Conservation (phyloP, 2,329 filamentous ascomycete species). For the Verticillium tricorpus region DNA sequence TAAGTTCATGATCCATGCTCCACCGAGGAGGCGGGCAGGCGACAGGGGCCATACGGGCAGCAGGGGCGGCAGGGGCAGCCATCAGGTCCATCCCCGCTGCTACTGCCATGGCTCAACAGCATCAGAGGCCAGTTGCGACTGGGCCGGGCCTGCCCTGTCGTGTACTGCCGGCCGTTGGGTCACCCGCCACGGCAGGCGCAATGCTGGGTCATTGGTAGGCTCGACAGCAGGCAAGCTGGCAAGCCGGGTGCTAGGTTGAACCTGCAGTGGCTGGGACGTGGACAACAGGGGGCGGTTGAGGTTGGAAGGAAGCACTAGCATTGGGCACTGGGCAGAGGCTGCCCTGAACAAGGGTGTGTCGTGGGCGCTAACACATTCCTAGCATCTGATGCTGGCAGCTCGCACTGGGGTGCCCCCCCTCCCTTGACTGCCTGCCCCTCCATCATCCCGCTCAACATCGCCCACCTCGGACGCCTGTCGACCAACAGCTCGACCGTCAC, state of each 20-base stretch:
- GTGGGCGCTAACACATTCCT: neutral
- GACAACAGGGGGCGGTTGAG: neutral
- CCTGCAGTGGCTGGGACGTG: neutral
- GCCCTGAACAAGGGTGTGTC: neutral
- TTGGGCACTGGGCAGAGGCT: neutral
- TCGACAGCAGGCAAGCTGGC: neutral
- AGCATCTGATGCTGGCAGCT: neutral
- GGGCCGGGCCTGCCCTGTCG: neutral
- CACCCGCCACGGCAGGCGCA: neutral
- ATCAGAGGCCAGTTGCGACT: neutral
- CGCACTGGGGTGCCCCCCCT: neutral
- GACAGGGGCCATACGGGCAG: neutral
- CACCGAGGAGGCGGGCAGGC: neutral
- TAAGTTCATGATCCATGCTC: neutral
- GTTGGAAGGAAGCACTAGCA: neutral
- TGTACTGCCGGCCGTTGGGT: neutral
- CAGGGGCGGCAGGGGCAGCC: neutral
- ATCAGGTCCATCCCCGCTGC: neutral
- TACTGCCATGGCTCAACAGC: neutral
- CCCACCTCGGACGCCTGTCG: neutral
- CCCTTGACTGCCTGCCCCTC: neutral
- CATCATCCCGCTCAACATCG: neutral
- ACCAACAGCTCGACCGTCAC: neutral
- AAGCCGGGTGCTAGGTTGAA: neutral
- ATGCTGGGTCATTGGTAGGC: neutral